These are phyloP conservation scores for Claviceps humidiphila DNA, from an alignment of 2,329 filamentous ascomycete species.

Conservation along the genomic window DNA sequence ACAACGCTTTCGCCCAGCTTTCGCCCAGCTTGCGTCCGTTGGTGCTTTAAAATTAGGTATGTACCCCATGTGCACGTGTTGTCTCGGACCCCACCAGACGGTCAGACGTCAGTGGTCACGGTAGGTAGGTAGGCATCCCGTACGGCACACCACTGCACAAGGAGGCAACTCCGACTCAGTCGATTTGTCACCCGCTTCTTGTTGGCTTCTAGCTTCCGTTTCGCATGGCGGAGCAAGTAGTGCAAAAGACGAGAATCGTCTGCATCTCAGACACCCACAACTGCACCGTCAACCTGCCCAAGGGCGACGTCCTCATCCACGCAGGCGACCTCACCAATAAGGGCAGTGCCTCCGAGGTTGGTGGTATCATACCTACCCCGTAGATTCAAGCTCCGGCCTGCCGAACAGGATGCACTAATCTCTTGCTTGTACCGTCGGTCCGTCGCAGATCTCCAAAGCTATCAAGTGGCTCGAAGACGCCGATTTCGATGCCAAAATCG, in stretches of 20 bases:
- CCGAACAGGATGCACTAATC: background rate
- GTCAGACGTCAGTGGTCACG: too few species aligned
- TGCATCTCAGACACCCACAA: slow-evolving; percentile 72
- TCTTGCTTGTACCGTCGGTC: background rate
- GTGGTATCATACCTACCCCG: background rate
- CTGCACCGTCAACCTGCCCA: slow-evolving; percentile 47
- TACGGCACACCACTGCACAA: too few species aligned
- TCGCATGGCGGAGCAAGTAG: slow-evolving; percentile 6
- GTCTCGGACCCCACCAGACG: too few species aligned
- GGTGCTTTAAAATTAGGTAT: too few species aligned
- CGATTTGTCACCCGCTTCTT: background rate
- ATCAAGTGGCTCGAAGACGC: slow-evolving; percentile 55
- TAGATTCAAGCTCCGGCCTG: background rate
- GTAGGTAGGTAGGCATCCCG: background rate
- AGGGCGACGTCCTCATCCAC: slow-evolving; percentile 62
- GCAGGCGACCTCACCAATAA: slow-evolving; percentile 67
- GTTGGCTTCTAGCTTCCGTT: background rate
- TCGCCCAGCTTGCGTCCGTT: too few species aligned
- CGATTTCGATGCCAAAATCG: slow-evolving; percentile 56
- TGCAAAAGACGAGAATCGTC: slow-evolving; percentile 49
- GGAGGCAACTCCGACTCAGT: background rate
- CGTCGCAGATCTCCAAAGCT: slow-evolving; percentile 40
- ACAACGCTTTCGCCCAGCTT: too few species aligned
- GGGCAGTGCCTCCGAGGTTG: slow-evolving; percentile 44
- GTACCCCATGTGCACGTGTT: too few species aligned